Conservation (phyloP, 768 basidiomycete species). For the Tulasnella sp. region DNA sequence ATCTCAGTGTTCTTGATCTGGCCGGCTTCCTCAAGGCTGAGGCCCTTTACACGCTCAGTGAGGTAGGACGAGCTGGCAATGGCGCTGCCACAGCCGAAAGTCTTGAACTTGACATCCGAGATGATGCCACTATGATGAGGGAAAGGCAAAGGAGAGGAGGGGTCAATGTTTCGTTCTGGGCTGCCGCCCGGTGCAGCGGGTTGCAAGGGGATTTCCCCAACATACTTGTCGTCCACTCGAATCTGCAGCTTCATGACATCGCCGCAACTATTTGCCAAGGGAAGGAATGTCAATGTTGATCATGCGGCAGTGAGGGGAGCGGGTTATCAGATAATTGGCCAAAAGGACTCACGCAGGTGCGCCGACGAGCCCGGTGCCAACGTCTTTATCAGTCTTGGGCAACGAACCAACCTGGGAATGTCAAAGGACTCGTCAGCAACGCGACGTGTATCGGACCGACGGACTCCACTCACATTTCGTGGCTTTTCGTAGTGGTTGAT, state of each 20-base stretch:
- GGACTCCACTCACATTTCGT: slow-evolving; percentile 68
- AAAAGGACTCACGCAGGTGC: slow-evolving; percentile 79
- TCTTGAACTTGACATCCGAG: slow-evolving; percentile 99
- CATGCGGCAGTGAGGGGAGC: neutral
- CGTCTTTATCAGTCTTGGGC: slow-evolving; percentile 84
- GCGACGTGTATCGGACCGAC: slow-evolving; percentile 44
- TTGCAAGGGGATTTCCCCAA: slow-evolving; percentile 24
- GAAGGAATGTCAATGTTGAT: neutral
- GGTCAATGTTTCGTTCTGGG: neutral
- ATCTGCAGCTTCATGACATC: slow-evolving; percentile 99
- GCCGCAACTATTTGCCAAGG: slow-evolving; percentile 60
- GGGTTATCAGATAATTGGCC: slow-evolving; percentile 17
- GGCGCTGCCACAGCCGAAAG: slow-evolving; percentile 97
- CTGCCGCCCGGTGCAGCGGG: neutral
- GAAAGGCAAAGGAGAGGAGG: neutral
- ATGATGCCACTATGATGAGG: slow-evolving; percentile 65
- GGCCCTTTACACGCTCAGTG: slow-evolving; percentile 96
- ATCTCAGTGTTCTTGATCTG: slow-evolving; percentile 99
- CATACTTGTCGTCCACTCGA: slow-evolving; percentile 75
- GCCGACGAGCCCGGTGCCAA: slow-evolving; percentile 96
- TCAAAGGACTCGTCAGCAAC: slow-evolving; percentile 32
- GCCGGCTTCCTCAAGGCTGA: slow-evolving; percentile 89
- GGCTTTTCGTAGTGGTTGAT: slow-evolving; percentile 97
- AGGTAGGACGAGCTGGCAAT: slow-evolving; percentile 98
- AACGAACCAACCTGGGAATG: slow-evolving; percentile 82